Conservation (phyloP, 768 basidiomycete genomes). For the Boletus pseudopeckii region DNA sequence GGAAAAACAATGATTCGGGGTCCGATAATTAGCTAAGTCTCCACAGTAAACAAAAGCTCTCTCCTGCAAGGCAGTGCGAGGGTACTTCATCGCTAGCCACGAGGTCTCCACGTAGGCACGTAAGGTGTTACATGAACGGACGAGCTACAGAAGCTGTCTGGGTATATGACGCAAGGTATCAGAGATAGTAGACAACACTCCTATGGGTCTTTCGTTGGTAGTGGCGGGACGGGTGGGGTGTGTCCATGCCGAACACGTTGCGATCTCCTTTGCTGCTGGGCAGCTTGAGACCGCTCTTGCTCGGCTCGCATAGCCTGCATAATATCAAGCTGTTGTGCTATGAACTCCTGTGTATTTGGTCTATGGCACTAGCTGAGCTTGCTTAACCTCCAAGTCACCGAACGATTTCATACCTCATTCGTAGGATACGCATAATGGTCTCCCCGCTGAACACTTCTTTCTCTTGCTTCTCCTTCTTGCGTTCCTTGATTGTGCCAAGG, state of each 20-base stretch:
- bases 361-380: constrained; percentile 36
- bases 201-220: constrained; percentile 26
- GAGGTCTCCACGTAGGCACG: constrained; percentile 7
- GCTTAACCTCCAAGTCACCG: neutral
- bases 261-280: constrained; percentile 54
- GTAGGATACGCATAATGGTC: constrained; percentile 89
- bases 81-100: neutral
- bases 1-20: constrained; percentile 11
- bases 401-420: constrained; percentile 75
- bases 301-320: constrained; percentile 80
- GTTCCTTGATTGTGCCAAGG: constrained; percentile 91
- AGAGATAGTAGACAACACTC: constrained; percentile 3
- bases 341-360: constrained; percentile 79
- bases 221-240: constrained; percentile 26
- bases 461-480: constrained; percentile 85
- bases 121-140: neutral
- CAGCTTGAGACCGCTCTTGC: constrained; percentile 68
- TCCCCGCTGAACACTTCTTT: constrained; percentile 76
- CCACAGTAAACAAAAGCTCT: constrained; percentile 9
- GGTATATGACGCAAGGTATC: constrained; percentile 30
- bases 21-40: constrained; percentile 15
- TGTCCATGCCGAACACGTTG: constrained; percentile 46
- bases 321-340: constrained; percentile 81
- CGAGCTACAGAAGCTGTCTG: constrained; percentile 2
- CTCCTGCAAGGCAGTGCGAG: neutral